Evolutionary conservation across 2,329 filamentous ascomycete genomes (phyloP).

Genomic region (Colletotrichum caudatum): DNA sequence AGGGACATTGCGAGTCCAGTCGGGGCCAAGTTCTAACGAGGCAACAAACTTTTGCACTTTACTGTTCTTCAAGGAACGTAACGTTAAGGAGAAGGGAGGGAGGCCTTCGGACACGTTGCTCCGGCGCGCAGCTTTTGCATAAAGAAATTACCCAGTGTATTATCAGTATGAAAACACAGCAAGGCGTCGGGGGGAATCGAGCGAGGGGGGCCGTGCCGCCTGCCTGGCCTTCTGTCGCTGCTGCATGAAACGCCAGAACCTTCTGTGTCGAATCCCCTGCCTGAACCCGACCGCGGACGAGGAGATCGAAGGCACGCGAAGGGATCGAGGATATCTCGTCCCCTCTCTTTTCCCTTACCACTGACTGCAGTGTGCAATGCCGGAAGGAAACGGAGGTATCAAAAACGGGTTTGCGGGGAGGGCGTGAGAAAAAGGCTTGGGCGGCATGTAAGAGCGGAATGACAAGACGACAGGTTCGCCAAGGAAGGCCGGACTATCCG

Average conservation of each 20-base stretch:
- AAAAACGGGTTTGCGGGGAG: background rate
- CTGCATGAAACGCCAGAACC: constrained; percentile 1
- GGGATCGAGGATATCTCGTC: background rate
- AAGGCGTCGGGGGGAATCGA: background rate
- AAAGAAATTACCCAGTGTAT: background rate
- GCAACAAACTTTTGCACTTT: background rate
- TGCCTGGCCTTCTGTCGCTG: background rate
- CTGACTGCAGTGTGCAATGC: background rate
- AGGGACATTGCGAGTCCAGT: background rate
- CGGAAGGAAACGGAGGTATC: no score
- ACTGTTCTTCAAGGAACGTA: background rate
- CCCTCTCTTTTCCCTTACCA: background rate
- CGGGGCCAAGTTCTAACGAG: background rate
- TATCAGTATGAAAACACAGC: background rate
- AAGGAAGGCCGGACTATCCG: background rate
- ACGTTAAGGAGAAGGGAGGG: background rate
- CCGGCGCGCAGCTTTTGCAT: background rate
- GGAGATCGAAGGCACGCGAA: background rate
- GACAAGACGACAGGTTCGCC: constrained; percentile 8
- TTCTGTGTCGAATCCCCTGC: background rate
- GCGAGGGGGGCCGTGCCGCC: background rate
- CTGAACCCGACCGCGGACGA: background rate
- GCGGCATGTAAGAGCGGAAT: background rate
- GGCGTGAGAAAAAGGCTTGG: background rate
- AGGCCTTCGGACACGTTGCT: constrained; percentile 2